Base-by-base conservation (phyloP, 768 basidiomycete genomes). In the Tulasnella sp. region DNA sequence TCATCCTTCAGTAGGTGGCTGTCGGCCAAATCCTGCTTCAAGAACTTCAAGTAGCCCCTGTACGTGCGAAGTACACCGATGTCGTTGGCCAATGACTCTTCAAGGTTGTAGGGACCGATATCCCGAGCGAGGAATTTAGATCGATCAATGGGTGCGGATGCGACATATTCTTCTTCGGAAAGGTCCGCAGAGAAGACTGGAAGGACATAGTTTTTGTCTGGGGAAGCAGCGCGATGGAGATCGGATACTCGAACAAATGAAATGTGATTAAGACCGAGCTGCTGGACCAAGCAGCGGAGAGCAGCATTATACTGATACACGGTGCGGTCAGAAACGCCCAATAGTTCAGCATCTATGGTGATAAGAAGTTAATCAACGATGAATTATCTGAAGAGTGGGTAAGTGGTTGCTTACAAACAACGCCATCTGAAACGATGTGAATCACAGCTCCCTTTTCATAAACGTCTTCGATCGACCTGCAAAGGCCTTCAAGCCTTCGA, bases 401-500 rank as follows among this genome's bases (percentile, higher is more conserved):
- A 13, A 13, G 20, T 24, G 41, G 13, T n/a, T 24, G n/a, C 12
- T 24, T 24, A 22, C 25, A 43, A 12, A 43, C 20, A 43, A 43
- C 25, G 41, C 41, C 41, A 22, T 43, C 41, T 22, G 41, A 43
- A 13, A 43, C 41, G 10, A 43, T 43, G 19, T 43, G 10, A 24
- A 43, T 15, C 10, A n/a, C 13, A 13, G 41, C 41, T 12, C 41
- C 41, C 12, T 15, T 13, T 10, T 13, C 1, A 20, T 43, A 43
- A 12, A 43, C 13, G 20, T 10, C 19, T 22, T 43, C 41, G 19
- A 43, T 13, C 12, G 41, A 43, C 12, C 41, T 15, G 41, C 41
- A 43, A 10, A 43, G 10, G 41, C 25, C 41, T 43, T 43, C 41
- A 15, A 43, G 20, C 41, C 41, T 43, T 15, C 41, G 41, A 22